Conservation (phyloP, 2,329 filamentous ascomycete species). For the Penicillium sp. region DNA sequence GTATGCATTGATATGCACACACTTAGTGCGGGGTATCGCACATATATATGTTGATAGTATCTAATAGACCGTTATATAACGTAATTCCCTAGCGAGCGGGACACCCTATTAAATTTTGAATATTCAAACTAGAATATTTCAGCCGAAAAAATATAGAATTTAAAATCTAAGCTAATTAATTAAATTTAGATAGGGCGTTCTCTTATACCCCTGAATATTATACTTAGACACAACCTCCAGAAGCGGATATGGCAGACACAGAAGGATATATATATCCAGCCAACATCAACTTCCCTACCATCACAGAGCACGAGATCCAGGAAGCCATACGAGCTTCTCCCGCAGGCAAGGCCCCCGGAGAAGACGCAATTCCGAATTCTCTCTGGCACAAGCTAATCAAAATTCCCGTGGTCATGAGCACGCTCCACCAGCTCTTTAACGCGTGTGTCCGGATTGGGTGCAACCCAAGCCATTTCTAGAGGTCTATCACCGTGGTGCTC, state of each 20-base stretch:
- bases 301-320: background rate
- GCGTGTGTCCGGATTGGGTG: background rate
- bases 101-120: too few relatives aligned
- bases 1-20: too few relatives aligned
- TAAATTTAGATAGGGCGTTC: too few relatives aligned
- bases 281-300: background rate
- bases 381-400: background rate
- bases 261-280: background rate
- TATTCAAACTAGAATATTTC: too few relatives aligned
- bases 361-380: background rate
- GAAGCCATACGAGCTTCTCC: background rate
- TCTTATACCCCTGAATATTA: too few relatives aligned
- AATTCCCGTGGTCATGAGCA: background rate
- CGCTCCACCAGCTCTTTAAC: background rate
- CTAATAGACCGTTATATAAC: too few relatives aligned
- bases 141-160: too few relatives aligned
- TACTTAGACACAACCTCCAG: too few relatives aligned
- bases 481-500: background rate
- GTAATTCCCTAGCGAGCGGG: too few relatives aligned
- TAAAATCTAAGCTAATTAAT: too few relatives aligned
- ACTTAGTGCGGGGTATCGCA: too few relatives aligned
- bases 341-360: background rate
- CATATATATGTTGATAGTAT: too few relatives aligned
- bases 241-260: background rate
- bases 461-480: background rate